These are phyloP conservation scores for Amaranthus hypochondriacus DNA, from an alignment of 148 eudicot species.

Conservation along the genomic window DNA sequence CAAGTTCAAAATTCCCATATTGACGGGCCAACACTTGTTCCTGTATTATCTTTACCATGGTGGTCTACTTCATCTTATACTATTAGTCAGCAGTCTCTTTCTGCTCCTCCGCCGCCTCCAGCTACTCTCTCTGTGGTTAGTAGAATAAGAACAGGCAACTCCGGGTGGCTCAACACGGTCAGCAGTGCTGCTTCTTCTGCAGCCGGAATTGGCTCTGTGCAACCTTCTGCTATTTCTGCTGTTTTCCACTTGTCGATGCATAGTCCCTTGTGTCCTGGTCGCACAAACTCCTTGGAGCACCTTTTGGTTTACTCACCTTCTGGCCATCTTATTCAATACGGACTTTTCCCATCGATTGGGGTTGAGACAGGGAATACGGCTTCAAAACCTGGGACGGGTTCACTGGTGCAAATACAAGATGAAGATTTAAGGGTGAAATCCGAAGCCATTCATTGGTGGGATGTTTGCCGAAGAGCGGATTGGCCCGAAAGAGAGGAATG, in stretches of 20 bases:
- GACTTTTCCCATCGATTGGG: slow-evolving; percentile 63
- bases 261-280: slow-evolving; percentile 30
- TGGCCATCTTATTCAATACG: slow-evolving; percentile 84
- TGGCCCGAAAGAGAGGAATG: slow-evolving; percentile 86
- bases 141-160: slow-evolving; percentile 70
- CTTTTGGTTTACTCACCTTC: slow-evolving; percentile 80
- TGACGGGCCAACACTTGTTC: slow-evolving; percentile 50
- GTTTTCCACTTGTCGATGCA: slow-evolving; percentile 59
- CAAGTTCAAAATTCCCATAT: slow-evolving; percentile 47
- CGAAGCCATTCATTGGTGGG: slow-evolving; percentile 92
- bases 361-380: slow-evolving; percentile 51
- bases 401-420: slow-evolving; percentile 54
- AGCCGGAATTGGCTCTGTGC: slow-evolving; percentile 63
- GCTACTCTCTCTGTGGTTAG: slow-evolving; percentile 72
- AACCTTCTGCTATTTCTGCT: slow-evolving; percentile 78
- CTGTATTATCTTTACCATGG: slow-evolving; percentile 74
- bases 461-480: slow-evolving; percentile 94
- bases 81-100: slow-evolving; percentile 43
- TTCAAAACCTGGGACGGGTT: slow-evolving; percentile 40
- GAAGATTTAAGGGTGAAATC: slow-evolving; percentile 72
- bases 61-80: slow-evolving; percentile 69
- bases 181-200: slow-evolving; percentile 95
- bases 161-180: slow-evolving; percentile 91
- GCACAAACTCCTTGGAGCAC: slow-evolving; percentile 57
- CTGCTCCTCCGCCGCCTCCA: slow-evolving; percentile 63